Base-by-base conservation (phyloP, 2,329 filamentous ascomycete genomes). In the Amesomyces nigricolor region DNA sequence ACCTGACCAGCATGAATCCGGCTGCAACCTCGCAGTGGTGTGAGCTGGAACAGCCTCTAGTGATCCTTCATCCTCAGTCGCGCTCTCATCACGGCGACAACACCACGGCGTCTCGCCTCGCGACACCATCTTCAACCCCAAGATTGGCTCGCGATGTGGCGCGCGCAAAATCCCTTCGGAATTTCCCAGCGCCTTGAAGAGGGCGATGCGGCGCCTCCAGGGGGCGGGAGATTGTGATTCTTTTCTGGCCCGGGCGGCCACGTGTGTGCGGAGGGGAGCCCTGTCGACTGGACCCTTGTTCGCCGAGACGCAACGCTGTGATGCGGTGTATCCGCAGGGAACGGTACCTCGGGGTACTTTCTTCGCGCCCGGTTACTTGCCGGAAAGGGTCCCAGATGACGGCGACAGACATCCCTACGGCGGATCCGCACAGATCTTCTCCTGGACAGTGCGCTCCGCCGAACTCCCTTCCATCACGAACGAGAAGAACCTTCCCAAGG, bases 211-310 rank as follows among this genome's bases (percentile, higher is more conserved):
- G 32, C 32, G 11, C 32, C 32, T 35, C 32, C 32, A 26, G 59
- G 53, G 54, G 56, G 48, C 57, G 58, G 63, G 65, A 67, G 58
- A 66, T 67, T 66, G 26, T 57, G 47, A 55, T 54, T 61, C 58
- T 58, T 61, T 59, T 58, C 49, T 59, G 61, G 62, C 44, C 63
- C 64, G 52, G 57, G 61, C 61, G 57, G 64, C 66, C 66, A 68
- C 66, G 65, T 68, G 66, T 64, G 58, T 56, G 32, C 26, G 51
- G 54, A 49, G 46, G 51, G 57, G 45, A 35, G 30, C 57, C 53
- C 51, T 47, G 47, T 43, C 42, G 35, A 29, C 30, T 46, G 11
- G 43, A 37, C 37, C 56, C 54, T 26, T 47, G 51, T 17, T 43
- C 17, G 19, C 47, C 43, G 32, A 54, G 53, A 37, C 53, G 46